Conservation (phyloP, 179 eudicot species). For the Dionaea muscipula region DNA sequence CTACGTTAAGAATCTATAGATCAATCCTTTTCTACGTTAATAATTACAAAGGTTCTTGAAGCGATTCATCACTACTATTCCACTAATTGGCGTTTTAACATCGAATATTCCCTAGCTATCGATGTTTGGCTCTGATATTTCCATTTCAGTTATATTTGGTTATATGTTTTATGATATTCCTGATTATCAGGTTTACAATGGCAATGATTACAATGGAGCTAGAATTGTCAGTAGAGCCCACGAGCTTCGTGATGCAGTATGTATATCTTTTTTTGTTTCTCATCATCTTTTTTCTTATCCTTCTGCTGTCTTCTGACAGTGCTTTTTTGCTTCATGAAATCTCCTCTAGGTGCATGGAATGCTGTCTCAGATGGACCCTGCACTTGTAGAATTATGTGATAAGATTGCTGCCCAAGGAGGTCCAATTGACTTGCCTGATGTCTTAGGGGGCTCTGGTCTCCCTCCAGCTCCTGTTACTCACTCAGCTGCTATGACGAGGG, state of each 20-base stretch:
- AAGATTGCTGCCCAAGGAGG: conserved; percentile 91
- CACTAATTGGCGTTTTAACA: too few species aligned
- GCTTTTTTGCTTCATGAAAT: conserved; percentile 7
- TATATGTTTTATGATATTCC: neutral
- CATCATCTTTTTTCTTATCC: neutral
- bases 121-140: neutral
- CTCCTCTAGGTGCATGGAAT: conserved; percentile 79
- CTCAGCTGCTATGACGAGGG: conserved; percentile 57
- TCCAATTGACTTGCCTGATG: conserved; percentile 66
- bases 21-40: too few species aligned
- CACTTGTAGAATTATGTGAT: conserved; percentile 78
- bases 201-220: conserved; percentile 97
- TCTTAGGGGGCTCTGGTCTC: conserved; percentile 32
- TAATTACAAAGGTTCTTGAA: too few species aligned
- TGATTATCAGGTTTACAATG: conserved; percentile 61
- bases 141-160: conserved; percentile 11
- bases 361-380: conserved; percentile 97
- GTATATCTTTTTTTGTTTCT: conserved; percentile 8
- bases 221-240: conserved; percentile 97
- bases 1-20: too few species aligned
- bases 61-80: too few species aligned
- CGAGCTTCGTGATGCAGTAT: conserved; percentile 93
- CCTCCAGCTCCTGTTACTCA: conserved; percentile 66
- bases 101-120: neutral
- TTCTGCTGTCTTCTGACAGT: neutral